Evolutionary conservation across 768 basidiomycete species (phyloP).

Genomic region (Lyophyllum shimeji): DNA sequence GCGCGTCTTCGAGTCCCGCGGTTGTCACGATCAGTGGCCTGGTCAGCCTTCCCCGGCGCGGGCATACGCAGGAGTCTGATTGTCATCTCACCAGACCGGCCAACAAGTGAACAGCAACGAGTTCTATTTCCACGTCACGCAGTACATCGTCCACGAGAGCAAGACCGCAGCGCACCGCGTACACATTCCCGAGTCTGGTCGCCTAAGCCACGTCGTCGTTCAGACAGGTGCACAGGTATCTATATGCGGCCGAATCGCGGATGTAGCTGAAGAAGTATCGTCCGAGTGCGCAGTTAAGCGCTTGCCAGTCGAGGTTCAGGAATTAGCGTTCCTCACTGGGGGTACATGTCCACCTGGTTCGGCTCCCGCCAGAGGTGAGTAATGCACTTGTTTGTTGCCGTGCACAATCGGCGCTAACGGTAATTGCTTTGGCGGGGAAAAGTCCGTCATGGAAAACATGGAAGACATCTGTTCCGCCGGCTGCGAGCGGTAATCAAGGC

Average conservation of each 20-base stretch:
- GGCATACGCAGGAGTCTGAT: neutral
- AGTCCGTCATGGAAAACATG: too few relatives aligned
- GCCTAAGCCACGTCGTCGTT: neutral
- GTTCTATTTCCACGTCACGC: neutral
- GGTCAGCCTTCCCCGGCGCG: neutral
- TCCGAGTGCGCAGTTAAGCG: neutral
- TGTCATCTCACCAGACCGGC: neutral
- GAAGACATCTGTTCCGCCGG: too few relatives aligned
- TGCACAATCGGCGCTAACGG: too few relatives aligned
- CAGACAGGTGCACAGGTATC: neutral
- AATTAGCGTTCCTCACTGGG: neutral
- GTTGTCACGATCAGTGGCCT: neutral
- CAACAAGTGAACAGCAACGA: neutral
- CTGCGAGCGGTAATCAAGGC: too few relatives aligned
- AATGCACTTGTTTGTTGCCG: neutral
- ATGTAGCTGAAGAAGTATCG: neutral
- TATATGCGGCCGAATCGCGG: neutral
- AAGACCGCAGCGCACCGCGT: neutral
- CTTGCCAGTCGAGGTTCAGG: neutral
- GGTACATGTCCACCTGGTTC: neutral
- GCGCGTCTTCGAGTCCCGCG: neutral
- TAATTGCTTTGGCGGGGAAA: too few relatives aligned
- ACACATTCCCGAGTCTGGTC: neutral
- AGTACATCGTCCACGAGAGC: neutral
- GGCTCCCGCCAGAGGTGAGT: neutral